Base-by-base conservation (phyloP, 2,329 filamentous ascomycete genomes). In the Scopulariopsis brevicaulis region DNA sequence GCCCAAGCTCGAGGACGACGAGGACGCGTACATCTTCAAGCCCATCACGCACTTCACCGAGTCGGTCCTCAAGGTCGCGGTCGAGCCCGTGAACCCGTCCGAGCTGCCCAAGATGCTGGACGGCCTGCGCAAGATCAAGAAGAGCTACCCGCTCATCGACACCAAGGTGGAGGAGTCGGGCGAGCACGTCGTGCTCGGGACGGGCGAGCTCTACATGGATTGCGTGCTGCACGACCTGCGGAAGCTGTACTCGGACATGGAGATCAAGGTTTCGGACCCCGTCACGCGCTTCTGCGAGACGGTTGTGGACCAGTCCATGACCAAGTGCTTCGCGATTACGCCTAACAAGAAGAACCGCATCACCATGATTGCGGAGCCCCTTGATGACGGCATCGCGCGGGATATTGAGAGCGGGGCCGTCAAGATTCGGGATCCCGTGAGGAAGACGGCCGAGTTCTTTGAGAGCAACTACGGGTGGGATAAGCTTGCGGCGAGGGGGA, bases 341-440 rank as follows among this genome's bases (percentile, higher is more conserved):
- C 94, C 94, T 2, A 99, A 99, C 76, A 99, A 99, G 76, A 96
- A 96, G 77, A 99, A 99, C 77, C 96, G 96, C 71, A 88, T 99
- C 66, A 97, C 94, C 40, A 96, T 99, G 90, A 89, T 97, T 59
- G 94, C 94, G 3, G 94, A 99, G 70, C 93, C 94, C 37, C 77
- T 99, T 15, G 94, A 99, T 64, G 89, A 95, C 65, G 94, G 94
- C 18, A 96, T 99, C 62, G 90, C 93, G 5, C 86, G 89, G 66
- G 94, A 99, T 66, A 97, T 99, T 62, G 94, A 99, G 74, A 85
- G 83, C 54, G 92, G 93, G 28, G 86, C 83, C 58, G 92, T 99
- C 65, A 91, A 83, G 66, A 96, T 99, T 74, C 90, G 88, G 62
- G 93, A 97, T 65, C 92, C 94, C 2, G 88, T 94, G 51, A 86